Conservation (phyloP, 495 filamentous ascomycete species). For the Penicillium lividum region DNA sequence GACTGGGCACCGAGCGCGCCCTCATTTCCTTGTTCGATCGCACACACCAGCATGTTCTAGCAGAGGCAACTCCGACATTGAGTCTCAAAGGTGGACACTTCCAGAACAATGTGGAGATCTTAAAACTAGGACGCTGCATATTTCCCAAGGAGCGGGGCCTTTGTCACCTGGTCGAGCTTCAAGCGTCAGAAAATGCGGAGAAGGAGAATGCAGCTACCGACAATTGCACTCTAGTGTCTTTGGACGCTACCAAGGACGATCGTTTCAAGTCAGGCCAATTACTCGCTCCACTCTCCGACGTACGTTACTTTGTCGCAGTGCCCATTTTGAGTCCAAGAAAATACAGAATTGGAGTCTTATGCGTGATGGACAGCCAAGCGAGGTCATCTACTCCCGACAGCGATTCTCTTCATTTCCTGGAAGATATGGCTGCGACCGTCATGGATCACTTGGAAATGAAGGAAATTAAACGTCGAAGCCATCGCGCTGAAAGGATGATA, state of each 20-base stretch:
- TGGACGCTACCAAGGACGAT: slow-evolving; percentile 26
- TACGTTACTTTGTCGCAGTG: slow-evolving; percentile 61
- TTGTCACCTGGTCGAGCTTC: slow-evolving; percentile 40
- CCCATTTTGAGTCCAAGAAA: slow-evolving; percentile 59
- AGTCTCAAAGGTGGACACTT: slow-evolving; percentile 29
- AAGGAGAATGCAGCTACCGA: neutral
- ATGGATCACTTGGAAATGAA: slow-evolving; percentile 30
- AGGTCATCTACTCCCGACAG: slow-evolving; percentile 19
- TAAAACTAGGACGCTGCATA: slow-evolving; percentile 44
- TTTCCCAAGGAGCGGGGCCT: slow-evolving; percentile 44
- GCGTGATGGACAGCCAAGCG: slow-evolving; percentile 54
- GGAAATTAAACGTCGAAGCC: slow-evolving; percentile 10
- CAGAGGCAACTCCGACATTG: slow-evolving; percentile 55
- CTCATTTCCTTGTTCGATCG: slow-evolving; percentile 61
- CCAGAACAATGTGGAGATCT: slow-evolving; percentile 27
- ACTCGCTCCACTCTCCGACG: neutral
- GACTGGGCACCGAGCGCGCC: slow-evolving; percentile 51
- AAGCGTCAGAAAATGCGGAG: neutral
- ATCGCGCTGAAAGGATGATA: slow-evolving; percentile 30
- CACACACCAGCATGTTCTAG: slow-evolving; percentile 56
- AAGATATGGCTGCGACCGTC: slow-evolving; percentile 32
- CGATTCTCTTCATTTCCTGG: slow-evolving; percentile 29
- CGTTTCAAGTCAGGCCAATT: slow-evolving; percentile 7
- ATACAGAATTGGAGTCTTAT: slow-evolving; percentile 61
- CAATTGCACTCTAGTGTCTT: slow-evolving; percentile 7